Evolutionary conservation across 495 filamentous ascomycete species (phyloP), one percentile per base, ranked within the genome.

Genomic region (Geopyxis carbonaria): DNA sequence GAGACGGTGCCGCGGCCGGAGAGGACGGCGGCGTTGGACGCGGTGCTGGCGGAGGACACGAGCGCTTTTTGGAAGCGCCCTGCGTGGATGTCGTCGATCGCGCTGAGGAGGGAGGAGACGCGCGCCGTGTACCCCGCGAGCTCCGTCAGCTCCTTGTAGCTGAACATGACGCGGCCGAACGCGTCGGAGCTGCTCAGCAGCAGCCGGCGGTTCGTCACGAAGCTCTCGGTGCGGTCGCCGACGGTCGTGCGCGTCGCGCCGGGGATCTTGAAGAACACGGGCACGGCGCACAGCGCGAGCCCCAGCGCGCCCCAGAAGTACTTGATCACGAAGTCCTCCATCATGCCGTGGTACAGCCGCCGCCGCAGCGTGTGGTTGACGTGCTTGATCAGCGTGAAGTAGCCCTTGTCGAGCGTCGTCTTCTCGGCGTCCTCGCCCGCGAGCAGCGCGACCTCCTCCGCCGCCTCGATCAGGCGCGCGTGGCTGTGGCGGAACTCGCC

Each of bases 271-370:
- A 95, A 80, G 58, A 97, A 97, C 0, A 95, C 87, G 1, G 89
- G 89, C 2, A 93, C 73, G 53, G 84, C 87, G 64, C 91, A 95
- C n/a, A 97, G 75, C 45, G 91, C 60, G 49, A 95, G 68, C 4
- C 89, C 89, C 32, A 97, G 48, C 3, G 89, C 89, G 37, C 91
- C 91, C 89, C 89, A 97, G 64, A 93, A 89, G 53, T 97, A 97
- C 61, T 97, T 97, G 51, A 95, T 87, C 10, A 95, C 80, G 61
- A 93, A 97, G 56, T 97, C 89, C 56, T 97, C 91, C 89, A 95
- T 94, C 45, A 97, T 76, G 9, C 84, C 85, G 52, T 97, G 84
- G 56, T 93, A 95, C 48, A 97, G 76, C 20, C 89, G 69, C 42
- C 82, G 64, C 23, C 85, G 68, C 28, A 97, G 61, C 48, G 94